These are phyloP conservation scores for Uncinocarpus reesii DNA, from an alignment of 2,329 filamentous ascomycete genomes.

Conservation along the genomic window DNA sequence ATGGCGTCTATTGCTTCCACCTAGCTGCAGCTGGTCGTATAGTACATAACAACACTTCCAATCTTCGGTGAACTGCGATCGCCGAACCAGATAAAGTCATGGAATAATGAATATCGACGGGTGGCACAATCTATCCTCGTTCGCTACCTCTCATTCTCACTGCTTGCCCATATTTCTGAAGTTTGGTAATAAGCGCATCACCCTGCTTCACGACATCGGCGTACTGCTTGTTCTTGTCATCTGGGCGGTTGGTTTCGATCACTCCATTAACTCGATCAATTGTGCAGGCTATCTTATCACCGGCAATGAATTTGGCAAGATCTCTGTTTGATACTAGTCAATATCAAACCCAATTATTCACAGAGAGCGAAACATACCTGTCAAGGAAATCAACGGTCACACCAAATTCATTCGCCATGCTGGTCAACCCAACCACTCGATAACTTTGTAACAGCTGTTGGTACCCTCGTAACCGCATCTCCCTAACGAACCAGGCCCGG, in stretches of 20 bases:
- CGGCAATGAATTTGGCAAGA: conserved; percentile 92
- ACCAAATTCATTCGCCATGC: conserved; percentile 95
- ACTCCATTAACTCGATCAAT: conserved; percentile 95
- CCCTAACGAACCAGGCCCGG: conserved; percentile 91
- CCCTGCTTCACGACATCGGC: conserved; percentile 95
- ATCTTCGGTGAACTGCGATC: neutral
- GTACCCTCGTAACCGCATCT: conserved; percentile 95
- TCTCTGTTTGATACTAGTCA: conserved; percentile 49
- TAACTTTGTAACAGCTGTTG: conserved; percentile 96
- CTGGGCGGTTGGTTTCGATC: conserved; percentile 94
- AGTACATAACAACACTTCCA: neutral
- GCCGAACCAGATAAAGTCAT: neutral
- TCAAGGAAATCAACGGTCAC: conserved; percentile 95
- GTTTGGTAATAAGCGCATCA: conserved; percentile 93
- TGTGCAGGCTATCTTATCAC: conserved; percentile 85
- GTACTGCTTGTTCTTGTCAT: conserved; percentile 99
- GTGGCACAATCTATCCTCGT: conserved; percentile 53
- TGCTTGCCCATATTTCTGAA: conserved; percentile 97
- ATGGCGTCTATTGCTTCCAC: neutral
- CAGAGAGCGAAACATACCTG: conserved; percentile 49
- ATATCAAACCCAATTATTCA: neutral
- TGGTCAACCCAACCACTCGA: conserved; percentile 88
- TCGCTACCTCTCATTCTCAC: conserved; percentile 91
- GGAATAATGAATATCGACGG: neutral
- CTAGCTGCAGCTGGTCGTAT: neutral